Evolutionary conservation across 2,329 filamentous ascomycete genomes (phyloP).

Genomic region (Colletotrichum eremochloae): DNA sequence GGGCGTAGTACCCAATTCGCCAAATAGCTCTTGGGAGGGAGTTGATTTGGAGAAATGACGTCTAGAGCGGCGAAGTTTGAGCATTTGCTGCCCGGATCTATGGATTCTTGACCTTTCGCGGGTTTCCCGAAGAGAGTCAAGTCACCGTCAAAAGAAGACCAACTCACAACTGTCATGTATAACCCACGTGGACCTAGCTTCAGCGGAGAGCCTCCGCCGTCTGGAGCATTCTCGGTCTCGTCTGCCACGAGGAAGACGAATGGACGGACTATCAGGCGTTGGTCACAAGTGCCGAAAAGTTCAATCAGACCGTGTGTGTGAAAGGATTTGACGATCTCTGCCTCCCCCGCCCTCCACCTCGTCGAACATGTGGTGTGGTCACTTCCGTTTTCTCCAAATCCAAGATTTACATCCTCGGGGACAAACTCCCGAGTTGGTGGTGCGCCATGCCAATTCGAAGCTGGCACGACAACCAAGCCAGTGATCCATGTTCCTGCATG

Average conservation of each 20-base stretch:
- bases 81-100: not conserved
- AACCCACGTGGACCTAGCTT: not conserved
- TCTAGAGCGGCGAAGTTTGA: constrained; percentile 1
- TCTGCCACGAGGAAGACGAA: not conserved
- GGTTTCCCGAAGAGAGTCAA: too few species aligned
- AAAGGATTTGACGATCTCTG: not conserved
- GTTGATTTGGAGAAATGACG: not conserved
- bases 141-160: not conserved
- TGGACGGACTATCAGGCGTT: too few species aligned
- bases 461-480: not conserved
- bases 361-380: not conserved
- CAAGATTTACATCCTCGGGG: not conserved
- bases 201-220: not conserved
- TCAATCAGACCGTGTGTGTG: not conserved
- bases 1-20: too few species aligned
- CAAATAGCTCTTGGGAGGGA: not conserved
- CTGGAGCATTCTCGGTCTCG: not conserved
- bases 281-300: not conserved
- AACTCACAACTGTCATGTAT: not conserved
- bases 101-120: not conserved
- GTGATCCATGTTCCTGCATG: not conserved
- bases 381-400: not conserved
- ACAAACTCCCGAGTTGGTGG: not conserved
- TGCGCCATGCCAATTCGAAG: not conserved
- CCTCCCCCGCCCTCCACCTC: not conserved